Evolutionary conservation across 768 basidiomycete species (phyloP), one percentile per base, ranked within the genome.

Genomic region (Amanita jacksonii): DNA sequence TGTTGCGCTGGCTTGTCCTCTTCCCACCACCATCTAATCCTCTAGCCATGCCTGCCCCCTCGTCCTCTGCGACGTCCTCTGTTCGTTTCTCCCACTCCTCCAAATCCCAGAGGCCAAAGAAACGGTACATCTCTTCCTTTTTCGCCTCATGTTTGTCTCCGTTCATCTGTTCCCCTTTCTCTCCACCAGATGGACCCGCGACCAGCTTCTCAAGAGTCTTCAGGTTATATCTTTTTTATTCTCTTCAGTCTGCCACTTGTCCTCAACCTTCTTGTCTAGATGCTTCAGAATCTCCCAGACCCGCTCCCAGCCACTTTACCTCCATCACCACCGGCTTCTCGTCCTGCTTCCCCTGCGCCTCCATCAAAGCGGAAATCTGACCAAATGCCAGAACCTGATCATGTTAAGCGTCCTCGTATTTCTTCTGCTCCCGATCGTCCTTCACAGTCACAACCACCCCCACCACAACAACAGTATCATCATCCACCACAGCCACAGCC

Each of bases 271-370:
- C 18, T 45, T 72, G 50, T 63, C 70, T 47, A 67, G 69, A 37
- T 58, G 60, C 43, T 62, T 15, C 44, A 38, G 28, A 45, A 45
- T 45, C 44, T 74, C 19, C 52, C 58, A 38, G 51, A 62, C 25
- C 66, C 69, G 43, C 55, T 73, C 8, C 71, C 74, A 25, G 64
- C 69, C 41, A 64, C 62, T 32, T 61, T 75, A 37, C 74, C 73
- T 5, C 71, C 70, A 19, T 74, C 73, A 13, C 74, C 73, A 30
- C 72, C 73, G 7, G 62, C 65, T 35, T 74, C 74, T 45, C 69
- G 71, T 51, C 61, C 71, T 43, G 49, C 62, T 46, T 75, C 73
- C 41, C 73, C 74, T 47, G 64, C 60, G 19, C 63, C 68, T 50
- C 55, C 61, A 48, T 49, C 57, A 52, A 75, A 77, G 62, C 73